Conservation (phyloP, 305 asterid species). For the Euphrasia arctica region DNA sequence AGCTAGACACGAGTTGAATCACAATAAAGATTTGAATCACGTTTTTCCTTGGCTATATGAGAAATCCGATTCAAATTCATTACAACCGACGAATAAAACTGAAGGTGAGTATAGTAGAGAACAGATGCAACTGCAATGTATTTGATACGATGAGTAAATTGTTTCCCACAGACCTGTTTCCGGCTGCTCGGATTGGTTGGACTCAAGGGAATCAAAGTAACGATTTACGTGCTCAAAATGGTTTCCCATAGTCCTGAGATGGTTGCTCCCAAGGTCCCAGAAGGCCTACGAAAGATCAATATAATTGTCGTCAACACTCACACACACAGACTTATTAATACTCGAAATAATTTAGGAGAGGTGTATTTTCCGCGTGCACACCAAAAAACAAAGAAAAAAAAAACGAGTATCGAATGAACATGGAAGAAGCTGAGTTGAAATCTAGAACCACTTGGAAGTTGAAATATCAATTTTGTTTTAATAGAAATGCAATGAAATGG, state of each 20-base stretch:
- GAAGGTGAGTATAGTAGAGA: neutral
- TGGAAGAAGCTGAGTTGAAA: no score
- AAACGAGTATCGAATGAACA: no score
- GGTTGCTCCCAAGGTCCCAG: slow-evolving; percentile 10
- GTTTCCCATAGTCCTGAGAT: slow-evolving; percentile 4
- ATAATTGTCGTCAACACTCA: neutral
- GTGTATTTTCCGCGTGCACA: neutral
- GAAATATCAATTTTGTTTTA: neutral
- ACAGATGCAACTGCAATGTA: neutral
- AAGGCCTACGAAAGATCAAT: neutral
- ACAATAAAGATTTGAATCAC: no score
- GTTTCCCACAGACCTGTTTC: neutral
- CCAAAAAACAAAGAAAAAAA: neutral
- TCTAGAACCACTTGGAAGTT: neutral
- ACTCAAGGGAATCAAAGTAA: neutral
- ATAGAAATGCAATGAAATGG: slow-evolving; percentile 19
- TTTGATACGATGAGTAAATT: neutral
- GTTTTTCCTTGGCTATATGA: neutral
- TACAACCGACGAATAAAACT: neutral
- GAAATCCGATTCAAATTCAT: neutral
- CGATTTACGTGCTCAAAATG: neutral
- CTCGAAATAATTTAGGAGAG: neutral
- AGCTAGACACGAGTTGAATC: neutral
- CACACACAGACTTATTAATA: neutral
- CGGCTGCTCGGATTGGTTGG: slow-evolving; percentile 4